Evolutionary conservation across 129 eudicot species (phyloP).

Genomic region (Pulicaria dysenterica): DNA sequence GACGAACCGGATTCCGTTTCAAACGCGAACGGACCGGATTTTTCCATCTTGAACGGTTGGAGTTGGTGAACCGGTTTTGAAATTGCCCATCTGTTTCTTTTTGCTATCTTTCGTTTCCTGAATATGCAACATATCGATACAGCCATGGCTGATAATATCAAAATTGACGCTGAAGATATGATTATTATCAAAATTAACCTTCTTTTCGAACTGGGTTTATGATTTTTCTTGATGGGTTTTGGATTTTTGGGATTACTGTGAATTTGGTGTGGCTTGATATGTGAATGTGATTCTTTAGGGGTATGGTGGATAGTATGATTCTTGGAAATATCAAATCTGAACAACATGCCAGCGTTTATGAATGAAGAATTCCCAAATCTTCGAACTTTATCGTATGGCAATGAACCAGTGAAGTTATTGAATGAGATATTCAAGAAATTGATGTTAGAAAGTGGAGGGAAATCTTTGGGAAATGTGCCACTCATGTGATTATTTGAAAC

Average conservation of each 20-base stretch:
- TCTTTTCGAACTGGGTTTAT: constrained; percentile 30
- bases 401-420: constrained; percentile 61
- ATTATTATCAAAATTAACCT: constrained; percentile 24
- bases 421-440: constrained; percentile 78
- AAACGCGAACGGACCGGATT: constrained; percentile 89
- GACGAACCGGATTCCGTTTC: constrained; percentile 95
- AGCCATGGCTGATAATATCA: constrained; percentile 30
- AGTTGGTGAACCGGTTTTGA: constrained; percentile 76
- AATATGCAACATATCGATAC: constrained; percentile 35
- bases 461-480: constrained; percentile 75
- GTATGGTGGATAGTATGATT: constrained; percentile 17
- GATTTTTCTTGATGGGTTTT: constrained; percentile 32
- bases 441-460: constrained; percentile 54
- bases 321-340: constrained; percentile 26
- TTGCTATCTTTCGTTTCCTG: constrained; percentile 48
- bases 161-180: constrained; percentile 44
- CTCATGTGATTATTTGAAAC: constrained; percentile 58
- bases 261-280: constrained; percentile 17
- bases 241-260: constrained; percentile 39
- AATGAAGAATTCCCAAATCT: constrained; percentile 69
- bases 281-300: constrained; percentile 19
- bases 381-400: constrained; percentile 35
- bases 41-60: constrained; percentile 66
- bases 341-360: constrained; percentile 57
- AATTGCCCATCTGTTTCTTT: constrained; percentile 77